phyloP scores from a whole-genome alignment of 2,329 filamentous ascomycete genomes.

The Periconia sp. region DNA sequence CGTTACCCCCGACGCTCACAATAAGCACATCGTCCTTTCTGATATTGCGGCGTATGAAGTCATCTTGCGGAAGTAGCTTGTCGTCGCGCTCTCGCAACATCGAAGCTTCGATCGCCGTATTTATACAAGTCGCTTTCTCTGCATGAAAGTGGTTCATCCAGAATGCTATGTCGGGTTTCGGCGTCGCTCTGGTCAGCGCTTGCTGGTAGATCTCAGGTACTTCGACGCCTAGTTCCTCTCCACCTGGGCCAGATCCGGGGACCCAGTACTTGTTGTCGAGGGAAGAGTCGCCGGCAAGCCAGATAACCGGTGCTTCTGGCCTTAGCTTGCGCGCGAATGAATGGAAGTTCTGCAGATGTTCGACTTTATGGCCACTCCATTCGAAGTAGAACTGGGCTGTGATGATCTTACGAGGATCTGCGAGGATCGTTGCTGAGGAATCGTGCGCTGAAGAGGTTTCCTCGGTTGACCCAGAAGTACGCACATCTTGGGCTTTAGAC shows the following conservation, averaged over 20 bases:
- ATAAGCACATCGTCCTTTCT: conserved; percentile 33
- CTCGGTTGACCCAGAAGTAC: background rate
- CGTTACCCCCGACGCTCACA: conserved; percentile 42
- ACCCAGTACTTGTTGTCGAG: conserved; percentile 45
- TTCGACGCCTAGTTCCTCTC: conserved; percentile 11
- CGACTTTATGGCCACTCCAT: conserved; percentile 39
- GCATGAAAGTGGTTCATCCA: conserved; percentile 40
- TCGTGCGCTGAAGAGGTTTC: background rate
- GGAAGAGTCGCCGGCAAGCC: conserved; percentile 42
- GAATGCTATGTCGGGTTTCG: conserved; percentile 40
- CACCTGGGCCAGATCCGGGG: conserved; percentile 12
- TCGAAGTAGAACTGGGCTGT: conserved; percentile 33
- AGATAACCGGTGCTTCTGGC: conserved; percentile 36
- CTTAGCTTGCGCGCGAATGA: conserved; percentile 19
- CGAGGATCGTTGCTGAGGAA: background rate
- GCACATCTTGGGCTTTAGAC: too few species aligned
- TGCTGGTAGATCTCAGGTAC: conserved; percentile 32
- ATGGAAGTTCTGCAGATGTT: conserved; percentile 31
- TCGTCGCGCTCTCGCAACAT: conserved; percentile 35
- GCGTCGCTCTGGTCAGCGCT: conserved; percentile 22
- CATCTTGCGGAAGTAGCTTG: conserved; percentile 33
- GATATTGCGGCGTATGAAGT: conserved; percentile 39
- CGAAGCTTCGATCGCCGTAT: conserved; percentile 38
- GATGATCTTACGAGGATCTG: conserved; percentile 22
- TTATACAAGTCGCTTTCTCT: conserved; percentile 37